Base-by-base conservation (phyloP, 129 eudicot genomes). In the Gnaphalium uliginosum region DNA sequence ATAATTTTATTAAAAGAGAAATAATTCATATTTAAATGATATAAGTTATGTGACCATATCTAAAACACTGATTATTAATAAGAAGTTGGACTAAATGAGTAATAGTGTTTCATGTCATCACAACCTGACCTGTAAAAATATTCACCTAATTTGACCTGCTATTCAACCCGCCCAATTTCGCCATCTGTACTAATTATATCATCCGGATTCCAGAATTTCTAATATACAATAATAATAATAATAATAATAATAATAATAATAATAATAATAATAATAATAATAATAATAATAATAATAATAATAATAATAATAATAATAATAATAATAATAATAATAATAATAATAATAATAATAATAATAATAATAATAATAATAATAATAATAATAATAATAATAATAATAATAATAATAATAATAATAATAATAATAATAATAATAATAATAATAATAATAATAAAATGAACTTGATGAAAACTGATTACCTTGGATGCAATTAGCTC, bases 401-500 rank as follows among this genome's bases (percentile, higher is more conserved):
- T 18, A 2, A 53, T 13, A 43, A 43, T 11, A 43, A 43, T 43
- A 43, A 43, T 9, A 37, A 1, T 4, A 32, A 57, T n/a, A 60
- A 32, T 18, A 50, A 46, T 3, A 50, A 35, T 27, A 9, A 51
- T 2, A 35, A 35, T 8, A 37, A 37, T 8, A 37, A 37, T 1
- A 37, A 4, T 1, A 33, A 33, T 9, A 37, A 37, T 35, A 69
- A 69, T 13, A 43, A 51, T n/a, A n/a, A 24, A 79, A 41, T 15
- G 17, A 51, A 58, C 18, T 43, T 25, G 6, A 60, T 27, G 58
- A 51, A 59, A 65, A 73, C 21, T 8, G 60, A 30, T 79, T 68
- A 95, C 99, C 87, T 86, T 76, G 37, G 75, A 77, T 67, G 99
- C 99, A 84, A 95, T 91, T 66, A 77, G 89, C 86, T 91, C 97